A percentile compares a stretch with the other conserved stretches of the same genome.
phyloP scores from a whole-genome alignment of 1,284 basidiomycete genomes.

The Boletus semigastroideus region DNA sequence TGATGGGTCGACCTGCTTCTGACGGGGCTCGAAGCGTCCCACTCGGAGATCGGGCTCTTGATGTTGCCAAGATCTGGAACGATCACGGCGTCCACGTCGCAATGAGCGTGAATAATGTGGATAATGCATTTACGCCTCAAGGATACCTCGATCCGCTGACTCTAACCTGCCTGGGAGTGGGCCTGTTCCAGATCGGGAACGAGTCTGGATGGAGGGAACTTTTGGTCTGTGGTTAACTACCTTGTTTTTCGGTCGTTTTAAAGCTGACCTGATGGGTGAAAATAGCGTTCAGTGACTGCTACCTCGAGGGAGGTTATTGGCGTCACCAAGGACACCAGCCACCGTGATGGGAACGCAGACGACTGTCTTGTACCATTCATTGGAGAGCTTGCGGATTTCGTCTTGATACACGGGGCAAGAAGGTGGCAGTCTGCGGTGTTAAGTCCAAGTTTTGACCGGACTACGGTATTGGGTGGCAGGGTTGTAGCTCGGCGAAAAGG shows the following conservation, averaged over 20 bases:
- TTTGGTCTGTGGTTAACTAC: slow-evolving; percentile 40
- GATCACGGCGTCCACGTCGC: slow-evolving; percentile 49
- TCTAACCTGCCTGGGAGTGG: slow-evolving; percentile 57
- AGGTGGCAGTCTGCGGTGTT: slow-evolving; percentile 49
- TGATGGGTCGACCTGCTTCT: slow-evolving; percentile 48
- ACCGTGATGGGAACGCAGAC: slow-evolving; percentile 6
- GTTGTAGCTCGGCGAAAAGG: slow-evolving; percentile 26
- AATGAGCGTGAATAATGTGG: slow-evolving; percentile 62
- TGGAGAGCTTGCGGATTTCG: slow-evolving; percentile 54
- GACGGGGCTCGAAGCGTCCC: slow-evolving; percentile 27
- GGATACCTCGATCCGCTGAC: slow-evolving; percentile 60
- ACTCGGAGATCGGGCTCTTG: slow-evolving; percentile 50
- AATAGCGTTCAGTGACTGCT: slow-evolving; percentile 46
- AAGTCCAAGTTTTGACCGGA: slow-evolving; percentile 45
- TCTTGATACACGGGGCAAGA: slow-evolving; percentile 52
- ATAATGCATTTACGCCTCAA: slow-evolving; percentile 68
- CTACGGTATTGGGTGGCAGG: slow-evolving; percentile 32
- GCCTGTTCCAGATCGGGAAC: slow-evolving; percentile 57
- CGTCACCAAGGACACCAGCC: slow-evolving; percentile 12
- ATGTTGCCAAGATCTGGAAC: slow-evolving; percentile 46
- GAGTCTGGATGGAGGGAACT: slow-evolving; percentile 45
- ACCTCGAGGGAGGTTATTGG: slow-evolving; percentile 51
- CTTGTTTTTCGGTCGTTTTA: background rate
- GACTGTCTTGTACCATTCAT: slow-evolving; percentile 37
- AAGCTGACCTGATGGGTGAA: background rate